Base-by-base conservation (phyloP, 306 rosid genomes). In the Cicer bijugum region DNA sequence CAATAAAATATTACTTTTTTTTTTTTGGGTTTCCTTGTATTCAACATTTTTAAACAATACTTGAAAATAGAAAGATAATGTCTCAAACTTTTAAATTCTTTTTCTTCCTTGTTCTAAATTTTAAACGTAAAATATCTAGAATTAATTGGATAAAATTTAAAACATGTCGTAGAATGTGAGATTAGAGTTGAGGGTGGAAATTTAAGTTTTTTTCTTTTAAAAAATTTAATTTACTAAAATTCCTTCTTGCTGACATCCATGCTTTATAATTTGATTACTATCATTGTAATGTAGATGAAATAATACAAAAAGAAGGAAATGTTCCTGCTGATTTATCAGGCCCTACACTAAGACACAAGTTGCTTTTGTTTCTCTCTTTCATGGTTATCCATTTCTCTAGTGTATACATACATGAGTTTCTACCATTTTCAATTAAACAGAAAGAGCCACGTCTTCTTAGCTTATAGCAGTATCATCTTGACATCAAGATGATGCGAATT, bases 401-500 rank as follows among this genome's bases (percentile, higher is more conserved):
- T 9, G 63, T 10, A 28, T 5, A 2, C 12, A 10, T 4, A 1
- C 5, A 16, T 53, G 12, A 20, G 14, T 20, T 20, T 57, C 40
- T 23, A 57, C 63, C 40, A 23, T 38, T 57, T 57, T 23, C 63
- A 57, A 11, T 11, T 23, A 57, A 5, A 23, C 39, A 57, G 40
- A 11, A 57, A 57, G 63, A 23, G 63, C 5, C 40, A 5, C 14
- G 5, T 23, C 12, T 57, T 57, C 14, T 5, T 3, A 57, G 63
- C 63, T 23, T 6, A 60, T 6, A 35, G 72, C 10, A 20, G 7
- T 37, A 55, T 56, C 37, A 6, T 20, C 44, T 66, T 19, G 71
- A 28, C 48, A 33, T 16, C 59, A 46, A 73, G 39, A 57, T n/a
- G 7, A 12, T 82, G 71, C 63, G 62, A 68, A 68, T 80, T 75